Percentiles rank a stretch among this genome's conserved stretches.
phyloP scores from a whole-genome alignment of 495 filamentous ascomycete species.

The Annulohypoxylon nitens region DNA sequence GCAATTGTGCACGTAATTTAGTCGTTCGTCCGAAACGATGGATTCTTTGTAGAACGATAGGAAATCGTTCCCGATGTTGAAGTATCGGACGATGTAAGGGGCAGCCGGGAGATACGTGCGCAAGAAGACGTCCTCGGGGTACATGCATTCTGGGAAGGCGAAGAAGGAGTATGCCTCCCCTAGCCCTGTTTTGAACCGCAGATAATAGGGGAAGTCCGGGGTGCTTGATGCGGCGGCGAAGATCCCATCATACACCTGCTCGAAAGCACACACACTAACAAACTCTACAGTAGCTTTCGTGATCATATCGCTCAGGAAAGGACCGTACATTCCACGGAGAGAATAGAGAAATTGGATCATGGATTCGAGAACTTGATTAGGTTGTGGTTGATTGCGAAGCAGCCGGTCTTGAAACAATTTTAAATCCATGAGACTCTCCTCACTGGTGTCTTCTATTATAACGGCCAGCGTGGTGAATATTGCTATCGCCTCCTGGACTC shows the following conservation, averaged over 20 bases:
- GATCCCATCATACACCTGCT: neutral
- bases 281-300: neutral
- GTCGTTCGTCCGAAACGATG: neutral
- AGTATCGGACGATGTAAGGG: neutral
- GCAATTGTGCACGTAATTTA: neutral
- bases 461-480: neutral
- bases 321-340: neutral
- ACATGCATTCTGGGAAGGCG: neutral
- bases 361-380: neutral
- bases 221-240: neutral
- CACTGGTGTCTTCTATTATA: neutral
- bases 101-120: neutral
- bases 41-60: neutral
- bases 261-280: neutral
- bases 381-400: neutral
- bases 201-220: conserved; percentile 4
- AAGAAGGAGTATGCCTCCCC: neutral
- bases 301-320: conserved; percentile 5
- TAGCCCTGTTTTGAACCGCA: neutral
- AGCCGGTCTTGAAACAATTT: neutral
- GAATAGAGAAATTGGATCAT: neutral
- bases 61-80: neutral
- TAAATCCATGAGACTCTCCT: neutral
- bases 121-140: neutral
- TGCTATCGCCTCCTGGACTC: no score